Base-by-base conservation (phyloP, 2,329 filamentous ascomycete genomes). In the Chaetomium strumarium region DNA sequence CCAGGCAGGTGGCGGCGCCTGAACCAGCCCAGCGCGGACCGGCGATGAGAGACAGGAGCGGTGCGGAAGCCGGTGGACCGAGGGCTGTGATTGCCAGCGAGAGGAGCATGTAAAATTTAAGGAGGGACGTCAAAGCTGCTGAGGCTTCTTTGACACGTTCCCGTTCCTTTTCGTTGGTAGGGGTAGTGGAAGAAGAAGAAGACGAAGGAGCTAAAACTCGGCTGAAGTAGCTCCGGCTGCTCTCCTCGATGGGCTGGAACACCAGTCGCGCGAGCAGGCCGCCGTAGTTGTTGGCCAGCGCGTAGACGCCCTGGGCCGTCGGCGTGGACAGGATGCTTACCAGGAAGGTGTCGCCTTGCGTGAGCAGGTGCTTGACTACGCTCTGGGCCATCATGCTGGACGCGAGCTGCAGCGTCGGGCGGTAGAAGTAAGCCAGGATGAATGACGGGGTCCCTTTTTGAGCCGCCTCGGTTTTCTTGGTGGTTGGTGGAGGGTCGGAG, bases 211-310 rank as follows among this genome's bases (percentile, higher is more conserved):
- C 58, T 19, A 96, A 81, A 1, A 96, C 75, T 33, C 86, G 86
- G 48, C 90, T 91, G 55, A 97, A 96, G 65, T 96, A 84, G 64
- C 85, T 90, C 37, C 95, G 85, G 58, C 87, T 91, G 67, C 86
- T 92, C 70, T 99, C 95, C 69, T 99, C 93, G 55, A 99, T 83
- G 8, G 93, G 95, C 64, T 97, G 93, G 67, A 99, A 92, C 46
- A 99, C 73, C 58, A 97, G 81, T 3, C 93, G 82, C 0, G 93
- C 93, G 29, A 95, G 73, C 0, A 99, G 79, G 2, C 91, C 88
- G 19, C 93, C 93, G 67, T 93, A 99, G 69, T 97, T 99, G 62
- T 90, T 90, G 48, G 92, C 93, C 5, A 99, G 78, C 0, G 91
- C 90, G 65, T 97, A 99, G 34, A 90, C 84, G 13, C 93, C 93